Percentiles rank a stretch among this genome's conserved stretches.
phyloP scores from a whole-genome alignment of 768 basidiomycete genomes.

The Trametes cubensis region DNA sequence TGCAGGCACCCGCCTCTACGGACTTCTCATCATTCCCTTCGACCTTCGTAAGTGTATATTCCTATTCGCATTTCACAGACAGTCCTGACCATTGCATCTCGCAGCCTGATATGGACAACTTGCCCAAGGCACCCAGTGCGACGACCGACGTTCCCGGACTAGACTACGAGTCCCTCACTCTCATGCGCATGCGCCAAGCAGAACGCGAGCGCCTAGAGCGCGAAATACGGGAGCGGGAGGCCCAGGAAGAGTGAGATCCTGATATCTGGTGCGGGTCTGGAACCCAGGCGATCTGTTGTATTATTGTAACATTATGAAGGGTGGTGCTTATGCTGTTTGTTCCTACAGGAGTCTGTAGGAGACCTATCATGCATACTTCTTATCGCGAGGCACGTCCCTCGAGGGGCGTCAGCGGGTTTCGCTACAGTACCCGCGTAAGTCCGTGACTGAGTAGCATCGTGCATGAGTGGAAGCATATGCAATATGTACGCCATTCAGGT shows the following conservation, averaged over 20 bases:
- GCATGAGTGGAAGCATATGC: too few relatives aligned
- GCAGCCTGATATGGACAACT: slow-evolving; percentile 27
- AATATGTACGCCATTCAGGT: too few relatives aligned
- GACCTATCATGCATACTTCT: too few relatives aligned
- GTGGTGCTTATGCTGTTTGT: not conserved
- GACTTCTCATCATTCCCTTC: slow-evolving; percentile 68
- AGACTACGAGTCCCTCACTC: slow-evolving; percentile 79
- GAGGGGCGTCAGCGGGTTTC: too few relatives aligned
- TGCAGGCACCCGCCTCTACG: slow-evolving; percentile 28
- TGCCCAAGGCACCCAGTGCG: slow-evolving; percentile 18
- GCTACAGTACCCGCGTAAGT: not conserved
- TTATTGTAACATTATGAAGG: not conserved
- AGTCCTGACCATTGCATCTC: not conserved
- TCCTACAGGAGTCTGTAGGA: not conserved
- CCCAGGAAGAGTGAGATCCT: slow-evolving; percentile 28
- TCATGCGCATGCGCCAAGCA: slow-evolving; percentile 80
- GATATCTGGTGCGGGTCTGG: not conserved
- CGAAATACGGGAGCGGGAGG: slow-evolving; percentile 75
- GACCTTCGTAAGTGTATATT: slow-evolving; percentile 47
- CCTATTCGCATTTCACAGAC: not conserved
- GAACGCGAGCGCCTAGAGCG: slow-evolving; percentile 76
- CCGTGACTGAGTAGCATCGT: too few relatives aligned
- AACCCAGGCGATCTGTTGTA: not conserved
- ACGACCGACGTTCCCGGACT: slow-evolving; percentile 43
- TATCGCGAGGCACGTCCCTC: too few relatives aligned